Percentiles rank a stretch among this genome's conserved stretches.
Evolutionary conservation across 2,329 filamentous ascomycete genomes (phyloP).

Genomic region (Fusarium ramigenum): DNA sequence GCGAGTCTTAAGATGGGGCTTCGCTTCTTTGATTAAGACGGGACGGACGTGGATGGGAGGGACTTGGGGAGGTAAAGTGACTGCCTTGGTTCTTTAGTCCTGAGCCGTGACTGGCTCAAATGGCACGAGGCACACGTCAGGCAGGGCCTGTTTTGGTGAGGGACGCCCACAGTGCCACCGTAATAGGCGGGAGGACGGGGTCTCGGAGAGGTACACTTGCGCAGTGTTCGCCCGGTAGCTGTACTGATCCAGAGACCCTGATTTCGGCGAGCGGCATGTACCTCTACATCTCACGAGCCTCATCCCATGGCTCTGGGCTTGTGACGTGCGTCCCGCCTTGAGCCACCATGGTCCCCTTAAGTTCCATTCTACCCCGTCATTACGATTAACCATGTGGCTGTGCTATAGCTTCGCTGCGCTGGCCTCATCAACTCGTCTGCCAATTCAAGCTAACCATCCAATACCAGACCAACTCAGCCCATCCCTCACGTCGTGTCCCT

Average conservation of each 20-base stretch:
- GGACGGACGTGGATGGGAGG: constrained; percentile 26
- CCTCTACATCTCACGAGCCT: constrained; percentile 11
- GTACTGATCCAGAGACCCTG: not conserved
- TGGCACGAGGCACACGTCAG: constrained; percentile 40
- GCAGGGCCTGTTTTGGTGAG: constrained; percentile 35
- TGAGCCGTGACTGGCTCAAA: constrained; percentile 29
- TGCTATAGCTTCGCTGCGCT: constrained; percentile 44
- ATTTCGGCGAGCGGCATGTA: not conserved
- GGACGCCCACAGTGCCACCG: constrained; percentile 31
- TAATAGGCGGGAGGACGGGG: constrained; percentile 29
- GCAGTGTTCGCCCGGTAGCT: not conserved
- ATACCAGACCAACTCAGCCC: constrained; percentile 26
- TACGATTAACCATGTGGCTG: constrained; percentile 38
- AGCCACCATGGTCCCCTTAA: constrained; percentile 17
- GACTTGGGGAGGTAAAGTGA: constrained; percentile 27
- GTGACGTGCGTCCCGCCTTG: constrained; percentile 29
- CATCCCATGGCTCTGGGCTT: constrained; percentile 13
- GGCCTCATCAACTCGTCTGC: constrained; percentile 40
- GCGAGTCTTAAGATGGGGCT: constrained; percentile 36
- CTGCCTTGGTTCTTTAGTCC: constrained; percentile 35
- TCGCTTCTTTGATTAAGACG: constrained; percentile 34
- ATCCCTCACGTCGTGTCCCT: constrained; percentile 39
- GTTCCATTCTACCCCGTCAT: constrained; percentile 14
- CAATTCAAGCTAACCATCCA: constrained; percentile 22
- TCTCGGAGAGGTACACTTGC: constrained; percentile 20